phyloP scores from a whole-genome alignment of 805 yeast genomes.

The Candida dajiaensis region DNA sequence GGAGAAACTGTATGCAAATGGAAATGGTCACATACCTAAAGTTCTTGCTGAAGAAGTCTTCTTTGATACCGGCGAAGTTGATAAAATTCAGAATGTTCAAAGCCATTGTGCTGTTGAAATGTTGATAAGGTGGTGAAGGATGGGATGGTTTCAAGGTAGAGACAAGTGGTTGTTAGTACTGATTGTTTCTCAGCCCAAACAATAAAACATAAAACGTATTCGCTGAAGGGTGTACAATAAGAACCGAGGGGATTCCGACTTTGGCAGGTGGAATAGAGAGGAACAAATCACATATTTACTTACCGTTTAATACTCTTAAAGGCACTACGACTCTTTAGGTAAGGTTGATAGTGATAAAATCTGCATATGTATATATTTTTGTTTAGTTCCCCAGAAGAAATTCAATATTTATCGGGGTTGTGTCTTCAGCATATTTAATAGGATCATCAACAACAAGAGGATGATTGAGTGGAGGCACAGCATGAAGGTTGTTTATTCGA shows the following conservation, averaged over 20 bases:
- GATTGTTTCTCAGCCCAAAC: not conserved
- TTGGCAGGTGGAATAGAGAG: too few species aligned
- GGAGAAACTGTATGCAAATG: not conserved
- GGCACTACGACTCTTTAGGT: too few species aligned
- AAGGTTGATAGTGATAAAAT: too few species aligned
- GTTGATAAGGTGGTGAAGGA: not conserved
- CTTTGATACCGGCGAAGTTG: constrained; percentile 42
- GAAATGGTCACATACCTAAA: constrained; percentile 40
- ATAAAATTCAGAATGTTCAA: constrained; percentile 37
- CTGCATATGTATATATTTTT: too few species aligned
- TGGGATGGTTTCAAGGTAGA: not conserved
- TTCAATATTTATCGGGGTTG: not conserved
- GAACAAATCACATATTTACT: too few species aligned
- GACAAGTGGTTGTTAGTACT: not conserved
- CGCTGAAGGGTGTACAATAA: too few species aligned
- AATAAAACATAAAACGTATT: too few species aligned
- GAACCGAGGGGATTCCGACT: not conserved
- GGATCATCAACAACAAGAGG: not conserved
- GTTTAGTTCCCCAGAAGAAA: too few species aligned
- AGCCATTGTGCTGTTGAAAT: constrained; percentile 30
- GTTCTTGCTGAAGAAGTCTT: constrained; percentile 60
- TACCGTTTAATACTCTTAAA: too few species aligned
- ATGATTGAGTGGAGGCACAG: not conserved
- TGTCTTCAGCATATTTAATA: not conserved
- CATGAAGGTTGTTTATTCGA: not conserved